Evolutionary conservation across 495 filamentous ascomycete species (phyloP).

Genomic region (Aspergillus ostianus): DNA sequence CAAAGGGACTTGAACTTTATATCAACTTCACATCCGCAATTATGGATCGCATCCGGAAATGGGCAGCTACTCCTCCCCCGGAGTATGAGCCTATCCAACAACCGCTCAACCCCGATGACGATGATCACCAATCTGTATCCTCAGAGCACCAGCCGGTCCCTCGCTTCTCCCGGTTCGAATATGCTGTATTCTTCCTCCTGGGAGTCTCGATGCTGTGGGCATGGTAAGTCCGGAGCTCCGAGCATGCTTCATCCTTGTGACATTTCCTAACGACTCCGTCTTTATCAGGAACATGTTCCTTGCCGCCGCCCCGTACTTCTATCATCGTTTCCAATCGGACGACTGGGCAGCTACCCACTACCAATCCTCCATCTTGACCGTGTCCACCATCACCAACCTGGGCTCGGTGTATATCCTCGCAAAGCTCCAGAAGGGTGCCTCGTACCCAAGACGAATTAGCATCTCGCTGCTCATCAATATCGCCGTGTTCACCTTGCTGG

Average conservation of each 20-base stretch:
- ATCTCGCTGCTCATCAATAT: conserved; percentile 71
- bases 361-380: conserved; percentile 83
- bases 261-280: neutral
- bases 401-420: conserved; percentile 68
- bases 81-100: conserved; percentile 61
- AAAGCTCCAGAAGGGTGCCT: conserved; percentile 72
- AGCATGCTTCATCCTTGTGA: neutral
- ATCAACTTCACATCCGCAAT: neutral
- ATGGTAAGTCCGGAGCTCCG: conserved; percentile 59
- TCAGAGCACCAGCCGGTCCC: conserved; percentile 12
- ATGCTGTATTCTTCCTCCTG: conserved; percentile 79
- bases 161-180: conserved; percentile 77
- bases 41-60: conserved; percentile 50
- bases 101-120: conserved; percentile 32
- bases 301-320: conserved; percentile 91
- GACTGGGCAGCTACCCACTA: conserved; percentile 74
- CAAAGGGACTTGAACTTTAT: conserved; percentile 2
- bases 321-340: conserved; percentile 70
- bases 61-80: conserved; percentile 41
- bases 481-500: conserved; percentile 68
- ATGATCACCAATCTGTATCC: conserved; percentile 8
- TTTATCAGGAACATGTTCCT: conserved; percentile 94
- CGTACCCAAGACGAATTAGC: conserved; percentile 81
- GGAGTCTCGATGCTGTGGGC: conserved; percentile 96
- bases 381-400: conserved; percentile 80